Evolutionary conservation across 805 yeast species (phyloP), one percentile per base, ranked within the genome.

Genomic region (Isabelozyma heimii): DNA sequence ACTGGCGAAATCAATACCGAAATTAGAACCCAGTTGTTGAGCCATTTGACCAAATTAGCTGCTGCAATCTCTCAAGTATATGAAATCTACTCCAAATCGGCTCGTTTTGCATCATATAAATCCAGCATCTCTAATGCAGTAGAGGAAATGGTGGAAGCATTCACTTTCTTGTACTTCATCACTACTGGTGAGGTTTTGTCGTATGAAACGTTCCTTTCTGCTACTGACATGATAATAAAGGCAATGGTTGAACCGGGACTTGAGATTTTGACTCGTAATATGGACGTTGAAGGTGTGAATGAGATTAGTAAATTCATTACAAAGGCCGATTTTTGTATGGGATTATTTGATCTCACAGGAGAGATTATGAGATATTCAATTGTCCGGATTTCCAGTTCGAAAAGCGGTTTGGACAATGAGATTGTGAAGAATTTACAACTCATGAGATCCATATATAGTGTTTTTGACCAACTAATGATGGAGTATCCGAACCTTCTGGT

Each of bases 331-430:
- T 72, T 65, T 51, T 54, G 72, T 27, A 61, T 72, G 60, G 77
- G 77, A 0, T 44, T 72, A n/a, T 61, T 73, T 49, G 77, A 73
- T 49, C 49, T 70, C 43, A 70, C 77, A 0, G 77, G 77, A 0
- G 77, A 73, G 46, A 59, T 73, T 12, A 72, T 73, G 77, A 50
- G 75, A 28, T 67, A 63, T 46, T 63, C 73, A 10, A 68, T 73
- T 14, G 48, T 62, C n/a, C 59, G 67, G 52, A 52, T 47, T 12
- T 49, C 51, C 47, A 42, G 48, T 30, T 14, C 47, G 13, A 52
- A 55, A 16, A 49, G 52, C 4, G 42, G 47, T 35, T 43, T 59
- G 15, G 48, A 47, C 42, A 44, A 45, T 13, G 48, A 48, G 9
- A 48, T 48, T 5, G 42, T 54, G 42, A 28, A 38, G 28, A 52